These are phyloP conservation scores for Rhododendron ovatum DNA, from an alignment of 148 eudicot genomes.

Conservation along the genomic window DNA sequence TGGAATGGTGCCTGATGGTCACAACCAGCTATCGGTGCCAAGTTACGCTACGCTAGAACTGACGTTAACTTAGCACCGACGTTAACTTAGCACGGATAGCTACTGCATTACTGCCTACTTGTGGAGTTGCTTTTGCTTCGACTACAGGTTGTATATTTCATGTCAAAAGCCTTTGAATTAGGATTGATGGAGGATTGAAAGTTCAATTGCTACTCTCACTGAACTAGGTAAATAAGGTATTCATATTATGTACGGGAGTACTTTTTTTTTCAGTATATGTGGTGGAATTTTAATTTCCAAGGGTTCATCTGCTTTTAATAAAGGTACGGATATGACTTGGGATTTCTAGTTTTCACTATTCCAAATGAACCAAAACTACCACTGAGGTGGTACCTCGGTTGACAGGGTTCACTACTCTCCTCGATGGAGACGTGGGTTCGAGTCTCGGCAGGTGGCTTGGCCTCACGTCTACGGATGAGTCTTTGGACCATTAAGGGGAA, in stretches of 20 bases:
- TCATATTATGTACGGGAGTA: not conserved
- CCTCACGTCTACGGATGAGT: too few species aligned
- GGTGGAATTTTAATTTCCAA: not conserved
- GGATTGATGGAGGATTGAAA: not conserved
- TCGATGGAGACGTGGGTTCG: too few species aligned
- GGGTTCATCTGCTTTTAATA: not conserved
- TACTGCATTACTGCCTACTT: not conserved
- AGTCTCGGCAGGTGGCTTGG: too few species aligned
- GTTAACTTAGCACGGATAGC: not conserved
- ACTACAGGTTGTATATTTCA: not conserved
- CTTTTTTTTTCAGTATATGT: not conserved
- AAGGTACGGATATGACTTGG: not conserved
- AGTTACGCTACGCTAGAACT: too few species aligned
- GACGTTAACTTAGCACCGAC: not conserved
- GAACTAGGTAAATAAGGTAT: not conserved
- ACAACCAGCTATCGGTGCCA: not conserved
- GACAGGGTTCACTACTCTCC: too few species aligned
- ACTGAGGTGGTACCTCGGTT: too few species aligned
- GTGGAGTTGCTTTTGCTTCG: constrained; percentile 3
- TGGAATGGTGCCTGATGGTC: not conserved
- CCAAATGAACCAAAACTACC: not conserved
- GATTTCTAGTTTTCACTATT: not conserved
- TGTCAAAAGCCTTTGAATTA: not conserved
- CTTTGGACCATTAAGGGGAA: too few species aligned
- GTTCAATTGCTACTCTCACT: not conserved